Percentiles rank a stretch among this genome's conserved stretches.
These are phyloP conservation scores for Phytophthora pistaciae DNA, from an alignment of 352 stramenopile genomes.

Conservation along the genomic window DNA sequence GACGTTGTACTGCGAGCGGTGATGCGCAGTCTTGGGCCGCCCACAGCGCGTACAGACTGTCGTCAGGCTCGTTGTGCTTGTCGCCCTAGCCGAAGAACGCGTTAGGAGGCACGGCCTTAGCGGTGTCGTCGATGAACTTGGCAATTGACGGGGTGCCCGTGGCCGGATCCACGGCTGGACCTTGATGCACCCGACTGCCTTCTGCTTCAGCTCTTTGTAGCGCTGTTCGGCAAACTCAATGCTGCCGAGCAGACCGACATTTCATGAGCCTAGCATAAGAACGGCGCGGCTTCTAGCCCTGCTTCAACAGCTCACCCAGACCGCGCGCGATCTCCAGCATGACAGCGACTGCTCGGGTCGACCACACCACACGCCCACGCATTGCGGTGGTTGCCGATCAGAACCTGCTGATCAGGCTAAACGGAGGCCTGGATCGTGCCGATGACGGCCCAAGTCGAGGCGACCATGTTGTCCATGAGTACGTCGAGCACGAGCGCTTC, in stretches of 20 bases:
- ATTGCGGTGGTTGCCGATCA: constrained; percentile 84
- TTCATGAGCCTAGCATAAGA: constrained; percentile 79
- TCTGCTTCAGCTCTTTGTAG: constrained; percentile 52
- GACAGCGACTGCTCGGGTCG: constrained; percentile 66
- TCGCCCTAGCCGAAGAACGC: constrained; percentile 29
- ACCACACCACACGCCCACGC: constrained; percentile 81
- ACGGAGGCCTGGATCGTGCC: constrained; percentile 41
- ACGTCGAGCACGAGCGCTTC: constrained; percentile 41
- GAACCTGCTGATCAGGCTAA: constrained; percentile 48
- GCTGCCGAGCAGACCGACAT: constrained; percentile 72
- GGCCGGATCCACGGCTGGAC: constrained; percentile 71
- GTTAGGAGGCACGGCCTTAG: constrained; percentile 51
- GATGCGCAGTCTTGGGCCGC: constrained; percentile 33
- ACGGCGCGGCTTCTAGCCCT: constrained; percentile 66
- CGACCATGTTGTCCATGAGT: too few relatives aligned
- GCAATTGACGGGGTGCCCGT: constrained; percentile 63
- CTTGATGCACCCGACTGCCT: constrained; percentile 83
- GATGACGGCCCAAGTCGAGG: too few relatives aligned
- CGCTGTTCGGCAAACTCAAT: too few relatives aligned
- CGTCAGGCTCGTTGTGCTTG: constrained; percentile 13
- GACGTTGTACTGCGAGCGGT: constrained; percentile 39
- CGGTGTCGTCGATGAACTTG: constrained; percentile 55
- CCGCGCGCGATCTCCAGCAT: constrained; percentile 73
- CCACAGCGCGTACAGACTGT: constrained; percentile 48
- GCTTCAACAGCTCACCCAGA: constrained; percentile 59